These are phyloP conservation scores for Corymbia citriodora DNA, from an alignment of 441 rosid genomes.

Conservation along the genomic window DNA sequence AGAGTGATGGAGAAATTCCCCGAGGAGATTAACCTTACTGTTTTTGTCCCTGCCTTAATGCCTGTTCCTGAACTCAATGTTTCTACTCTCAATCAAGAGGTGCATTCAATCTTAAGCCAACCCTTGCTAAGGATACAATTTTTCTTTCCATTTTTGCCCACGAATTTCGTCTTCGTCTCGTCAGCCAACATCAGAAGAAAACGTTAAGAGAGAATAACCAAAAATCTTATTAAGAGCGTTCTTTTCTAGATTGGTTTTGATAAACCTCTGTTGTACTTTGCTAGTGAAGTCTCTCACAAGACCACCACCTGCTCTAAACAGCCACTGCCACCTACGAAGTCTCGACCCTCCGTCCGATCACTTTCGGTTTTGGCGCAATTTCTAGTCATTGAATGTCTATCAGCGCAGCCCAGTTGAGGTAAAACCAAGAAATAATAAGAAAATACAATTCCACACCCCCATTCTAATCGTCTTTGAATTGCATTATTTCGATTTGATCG, in stretches of 20 bases:
- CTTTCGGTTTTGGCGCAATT: slow-evolving; percentile 28
- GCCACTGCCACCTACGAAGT: slow-evolving; percentile 18
- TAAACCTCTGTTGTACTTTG: neutral
- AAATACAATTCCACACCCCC: neutral
- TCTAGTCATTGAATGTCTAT: slow-evolving; percentile 19
- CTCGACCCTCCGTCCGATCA: slow-evolving; percentile 27
- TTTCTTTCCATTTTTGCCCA: neutral
- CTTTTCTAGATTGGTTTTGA: neutral
- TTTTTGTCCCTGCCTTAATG: slow-evolving; percentile 41
- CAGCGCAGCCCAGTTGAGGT: slow-evolving; percentile 47
- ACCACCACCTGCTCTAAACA: slow-evolving; percentile 22
- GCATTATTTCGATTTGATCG: neutral
- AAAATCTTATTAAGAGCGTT: neutral
- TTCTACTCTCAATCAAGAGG: slow-evolving; percentile 32
- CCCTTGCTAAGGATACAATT: no score
- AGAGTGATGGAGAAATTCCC: slow-evolving; percentile 42
- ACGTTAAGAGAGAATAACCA: neutral
- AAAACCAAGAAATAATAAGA: neutral
- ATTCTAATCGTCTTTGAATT: neutral
- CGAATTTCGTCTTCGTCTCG: neutral
- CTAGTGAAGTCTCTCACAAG: neutral
- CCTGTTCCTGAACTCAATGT: slow-evolving; percentile 36
- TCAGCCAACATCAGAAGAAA: neutral
- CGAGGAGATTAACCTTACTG: slow-evolving; percentile 26
- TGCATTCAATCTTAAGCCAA: neutral